Evolutionary conservation across 2,329 filamentous ascomycete species (phyloP).

Genomic region (Cytospora paraplurivora): DNA sequence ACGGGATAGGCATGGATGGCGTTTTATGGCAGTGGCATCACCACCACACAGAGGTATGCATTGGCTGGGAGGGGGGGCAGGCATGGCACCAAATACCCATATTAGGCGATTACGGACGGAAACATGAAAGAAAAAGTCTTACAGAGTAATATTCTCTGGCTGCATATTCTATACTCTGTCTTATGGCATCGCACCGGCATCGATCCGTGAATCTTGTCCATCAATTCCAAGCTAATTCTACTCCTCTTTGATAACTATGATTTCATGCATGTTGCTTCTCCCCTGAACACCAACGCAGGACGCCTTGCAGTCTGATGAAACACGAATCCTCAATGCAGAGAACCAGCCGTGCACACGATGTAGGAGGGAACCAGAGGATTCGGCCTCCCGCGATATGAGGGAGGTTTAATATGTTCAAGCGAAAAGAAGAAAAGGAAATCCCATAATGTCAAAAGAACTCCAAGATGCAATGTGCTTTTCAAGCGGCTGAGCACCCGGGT

Average conservation of each 20-base stretch:
- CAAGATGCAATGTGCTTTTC: slow-evolving; percentile 20
- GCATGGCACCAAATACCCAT: slow-evolving; percentile 21
- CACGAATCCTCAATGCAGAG: slow-evolving; percentile 21
- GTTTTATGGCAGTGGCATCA: not conserved
- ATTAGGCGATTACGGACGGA: slow-evolving; percentile 6
- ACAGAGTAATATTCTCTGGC: not conserved
- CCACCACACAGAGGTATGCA: not conserved
- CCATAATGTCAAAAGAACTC: slow-evolving; percentile 17
- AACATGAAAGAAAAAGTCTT: not conserved
- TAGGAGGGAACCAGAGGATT: slow-evolving; percentile 3
- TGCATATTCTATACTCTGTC: slow-evolving; percentile 5
- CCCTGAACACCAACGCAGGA: slow-evolving; percentile 5
- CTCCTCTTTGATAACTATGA: slow-evolving; percentile 7
- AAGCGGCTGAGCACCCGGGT: slow-evolving; percentile 15
- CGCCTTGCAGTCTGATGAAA: slow-evolving; percentile 26
- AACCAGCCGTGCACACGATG: slow-evolving; percentile 26
- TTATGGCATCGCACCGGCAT: not conserved
- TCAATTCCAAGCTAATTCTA: slow-evolving; percentile 16
- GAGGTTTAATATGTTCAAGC: slow-evolving; percentile 21
- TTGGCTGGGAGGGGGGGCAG: not conserved
- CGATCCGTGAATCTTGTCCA: not conserved
- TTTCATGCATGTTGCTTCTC: slow-evolving; percentile 7
- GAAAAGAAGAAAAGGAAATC: slow-evolving; percentile 21
- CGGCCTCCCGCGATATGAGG: not conserved
- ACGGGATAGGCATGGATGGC: not conserved